Conservation (phyloP, 2,329 filamentous ascomycete genomes). For the Arthrobotrys sinensis region DNA sequence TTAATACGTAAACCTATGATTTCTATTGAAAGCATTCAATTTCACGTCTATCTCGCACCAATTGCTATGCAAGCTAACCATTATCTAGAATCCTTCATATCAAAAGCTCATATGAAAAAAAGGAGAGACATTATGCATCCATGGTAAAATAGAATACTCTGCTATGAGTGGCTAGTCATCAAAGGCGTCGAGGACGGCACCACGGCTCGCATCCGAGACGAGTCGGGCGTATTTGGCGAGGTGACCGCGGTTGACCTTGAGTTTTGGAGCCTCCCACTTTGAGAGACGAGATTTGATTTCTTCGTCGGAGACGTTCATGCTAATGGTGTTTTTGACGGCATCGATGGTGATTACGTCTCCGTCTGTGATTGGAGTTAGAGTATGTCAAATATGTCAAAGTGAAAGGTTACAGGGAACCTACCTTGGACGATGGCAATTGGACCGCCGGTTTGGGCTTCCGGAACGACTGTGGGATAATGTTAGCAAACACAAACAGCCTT, state of each 20-base stretch:
- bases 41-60: constrained; percentile 38
- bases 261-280: constrained; percentile 79
- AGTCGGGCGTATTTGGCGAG: constrained; percentile 90
- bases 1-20: not conserved
- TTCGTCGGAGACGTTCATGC: constrained; percentile 80
- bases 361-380: constrained; percentile 67
- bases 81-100: constrained; percentile 35
- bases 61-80: constrained; percentile 22
- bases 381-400: not conserved
- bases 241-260: constrained; percentile 83
- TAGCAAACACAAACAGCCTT: not conserved
- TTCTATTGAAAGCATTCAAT: constrained; percentile 12
- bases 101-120: not conserved
- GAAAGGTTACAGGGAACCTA: constrained; percentile 14
- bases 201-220: constrained; percentile 92
- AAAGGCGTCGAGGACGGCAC: constrained; percentile 66
- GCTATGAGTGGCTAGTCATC: constrained; percentile 26
- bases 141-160: no score
- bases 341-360: constrained; percentile 90
- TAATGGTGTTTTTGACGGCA: constrained; percentile 80
- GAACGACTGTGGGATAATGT: constrained; percentile 71
- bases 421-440: constrained; percentile 83
- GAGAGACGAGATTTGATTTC: constrained; percentile 78
- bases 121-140: not conserved
- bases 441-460: constrained; percentile 89